Percentiles rank a stretch among this genome's conserved stretches.
These are phyloP conservation scores for Tricholoma sp. DNA, from an alignment of 768 basidiomycete species.

Conservation along the genomic window DNA sequence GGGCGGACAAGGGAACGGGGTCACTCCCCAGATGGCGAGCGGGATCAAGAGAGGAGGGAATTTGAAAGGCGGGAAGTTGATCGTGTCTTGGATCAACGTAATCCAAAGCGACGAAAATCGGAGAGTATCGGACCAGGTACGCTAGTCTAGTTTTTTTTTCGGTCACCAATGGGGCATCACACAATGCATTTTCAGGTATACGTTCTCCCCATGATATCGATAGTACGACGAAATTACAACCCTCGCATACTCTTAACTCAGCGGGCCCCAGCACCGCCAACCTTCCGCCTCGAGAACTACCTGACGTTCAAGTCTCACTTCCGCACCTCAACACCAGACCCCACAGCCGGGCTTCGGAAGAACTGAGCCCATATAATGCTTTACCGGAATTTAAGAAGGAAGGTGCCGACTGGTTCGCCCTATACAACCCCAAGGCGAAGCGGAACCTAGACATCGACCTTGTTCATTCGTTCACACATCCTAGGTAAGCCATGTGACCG, in stretches of 20 bases:
- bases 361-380: slow-evolving; percentile 29
- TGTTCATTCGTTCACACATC: slow-evolving; percentile 81
- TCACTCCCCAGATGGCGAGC: slow-evolving; percentile 15
- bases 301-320: slow-evolving; percentile 14
- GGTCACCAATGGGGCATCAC: neutral
- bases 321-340: slow-evolving; percentile 14
- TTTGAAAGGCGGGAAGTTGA: slow-evolving; percentile 12
- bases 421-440: slow-evolving; percentile 80
- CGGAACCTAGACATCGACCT: slow-evolving; percentile 71
- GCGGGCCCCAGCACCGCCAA: slow-evolving; percentile 10
- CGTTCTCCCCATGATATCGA: slow-evolving; percentile 26
- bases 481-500: slow-evolving; percentile 50
- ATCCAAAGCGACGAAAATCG: slow-evolving; percentile 11
- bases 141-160: neutral
- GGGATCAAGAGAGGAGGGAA: slow-evolving; percentile 15
- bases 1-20: slow-evolving; percentile 26
- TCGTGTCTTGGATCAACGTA: slow-evolving; percentile 31
- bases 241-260: slow-evolving; percentile 21
- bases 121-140: slow-evolving; percentile 8
- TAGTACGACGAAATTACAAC: slow-evolving; percentile 27
- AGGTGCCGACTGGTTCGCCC: slow-evolving; percentile 83
- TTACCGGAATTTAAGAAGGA: slow-evolving; percentile 61
- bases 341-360: slow-evolving; percentile 38
- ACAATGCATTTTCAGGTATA: slow-evolving; percentile 19
- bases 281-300: slow-evolving; percentile 10